Conservation (phyloP, 2,329 filamentous ascomycete genomes). For the Penicillium sp. region DNA sequence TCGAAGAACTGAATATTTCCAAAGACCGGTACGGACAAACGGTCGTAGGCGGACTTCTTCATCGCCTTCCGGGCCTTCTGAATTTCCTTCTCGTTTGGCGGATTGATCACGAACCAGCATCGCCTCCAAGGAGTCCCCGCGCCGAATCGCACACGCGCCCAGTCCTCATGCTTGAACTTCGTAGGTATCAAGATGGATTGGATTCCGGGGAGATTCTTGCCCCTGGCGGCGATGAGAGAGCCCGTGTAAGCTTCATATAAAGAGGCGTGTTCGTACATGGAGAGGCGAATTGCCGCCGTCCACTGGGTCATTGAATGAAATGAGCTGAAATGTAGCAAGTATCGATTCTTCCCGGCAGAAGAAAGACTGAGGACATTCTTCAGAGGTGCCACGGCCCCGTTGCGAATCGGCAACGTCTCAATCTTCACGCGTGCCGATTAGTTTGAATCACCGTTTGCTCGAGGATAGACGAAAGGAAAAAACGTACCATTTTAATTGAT, state of each 20-base stretch:
- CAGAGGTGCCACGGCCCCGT: constrained; percentile 68
- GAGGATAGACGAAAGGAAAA: not conserved
- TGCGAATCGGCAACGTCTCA: constrained; percentile 80
- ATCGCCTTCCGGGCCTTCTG: constrained; percentile 75
- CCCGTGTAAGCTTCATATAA: constrained; percentile 96
- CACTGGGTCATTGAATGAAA: constrained; percentile 89
- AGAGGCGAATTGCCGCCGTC: constrained; percentile 87
- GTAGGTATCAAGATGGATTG: constrained; percentile 79
- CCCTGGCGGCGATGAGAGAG: constrained; percentile 90
- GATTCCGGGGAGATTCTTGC: constrained; percentile 83
- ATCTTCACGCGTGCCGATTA: constrained; percentile 54
- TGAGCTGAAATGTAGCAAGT: constrained; percentile 93
- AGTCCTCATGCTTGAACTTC: constrained; percentile 74
- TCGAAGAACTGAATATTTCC: constrained; percentile 96
- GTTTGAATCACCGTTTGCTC: not conserved
- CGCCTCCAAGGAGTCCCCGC: constrained; percentile 93
- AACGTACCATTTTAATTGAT: constrained; percentile 87
- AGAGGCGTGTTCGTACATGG: constrained; percentile 90
- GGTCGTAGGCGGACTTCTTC: constrained; percentile 76
- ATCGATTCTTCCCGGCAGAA: constrained; percentile 91
- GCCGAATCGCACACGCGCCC: constrained; percentile 91
- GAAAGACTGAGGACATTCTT: constrained; percentile 95
- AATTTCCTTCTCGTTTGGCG: constrained; percentile 88
- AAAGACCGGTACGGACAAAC: constrained; percentile 64
- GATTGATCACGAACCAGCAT: constrained; percentile 92